phyloP scores from a whole-genome alignment of 139 green algal species.

The Desmodesmus armatus region DNA sequence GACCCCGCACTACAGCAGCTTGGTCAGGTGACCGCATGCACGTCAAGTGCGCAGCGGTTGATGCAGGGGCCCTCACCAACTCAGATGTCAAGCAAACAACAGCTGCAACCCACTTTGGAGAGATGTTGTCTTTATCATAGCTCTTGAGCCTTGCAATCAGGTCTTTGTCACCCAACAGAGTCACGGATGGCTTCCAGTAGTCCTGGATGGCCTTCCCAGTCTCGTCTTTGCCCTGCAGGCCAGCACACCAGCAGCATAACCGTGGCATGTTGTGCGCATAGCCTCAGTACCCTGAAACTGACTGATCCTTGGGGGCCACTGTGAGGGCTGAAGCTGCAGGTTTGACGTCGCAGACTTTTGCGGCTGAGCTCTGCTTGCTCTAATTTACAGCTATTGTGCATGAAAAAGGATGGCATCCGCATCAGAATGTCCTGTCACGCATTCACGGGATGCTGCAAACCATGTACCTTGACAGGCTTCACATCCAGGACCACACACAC shows the following conservation, averaged over 20 bases:
- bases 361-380: too few relatives aligned
- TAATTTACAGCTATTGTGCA: too few relatives aligned
- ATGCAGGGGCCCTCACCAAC: not conserved
- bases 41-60: too few relatives aligned
- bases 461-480: constrained; percentile 70
- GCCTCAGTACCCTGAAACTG: too few relatives aligned
- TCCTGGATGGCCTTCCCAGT: constrained; percentile 74
- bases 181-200: constrained; percentile 82
- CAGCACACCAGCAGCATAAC: not conserved
- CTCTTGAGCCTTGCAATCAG: constrained; percentile 79
- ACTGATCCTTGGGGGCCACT: too few relatives aligned
- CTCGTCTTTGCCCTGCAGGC: constrained; percentile 57
- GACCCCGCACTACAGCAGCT: too few relatives aligned
- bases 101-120: constrained; percentile 21
- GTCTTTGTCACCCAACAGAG: constrained; percentile 79
- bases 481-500: constrained; percentile 84
- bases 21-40: not conserved
- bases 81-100: not conserved
- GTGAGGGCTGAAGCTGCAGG: too few relatives aligned
- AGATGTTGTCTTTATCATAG: constrained; percentile 88
- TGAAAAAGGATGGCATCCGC: too few relatives aligned
- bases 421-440: too few relatives aligned
- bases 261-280: too few relatives aligned
- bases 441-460: too few relatives aligned
- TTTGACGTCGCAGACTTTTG: too few relatives aligned